These are phyloP conservation scores for Paecilomyces variotii DNA, from an alignment of 2,329 filamentous ascomycete species.

Conservation along the genomic window DNA sequence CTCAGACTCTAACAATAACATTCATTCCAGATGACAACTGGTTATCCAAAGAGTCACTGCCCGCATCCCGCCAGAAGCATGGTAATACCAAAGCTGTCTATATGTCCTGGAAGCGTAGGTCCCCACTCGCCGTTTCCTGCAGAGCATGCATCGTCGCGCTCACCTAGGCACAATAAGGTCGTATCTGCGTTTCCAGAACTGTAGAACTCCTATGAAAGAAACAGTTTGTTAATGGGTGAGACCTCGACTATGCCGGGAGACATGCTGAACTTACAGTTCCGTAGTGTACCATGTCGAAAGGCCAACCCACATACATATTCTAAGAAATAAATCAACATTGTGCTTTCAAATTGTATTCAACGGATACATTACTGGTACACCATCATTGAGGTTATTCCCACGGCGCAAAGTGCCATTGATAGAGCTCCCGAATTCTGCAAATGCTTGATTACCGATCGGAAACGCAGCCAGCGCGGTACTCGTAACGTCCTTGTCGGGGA, in stretches of 20 bases:
- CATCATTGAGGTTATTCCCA: background rate
- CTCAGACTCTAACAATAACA: background rate
- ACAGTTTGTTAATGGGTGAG: background rate
- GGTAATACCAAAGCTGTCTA: background rate
- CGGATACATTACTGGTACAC: background rate
- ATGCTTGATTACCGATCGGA: conserved; percentile 19
- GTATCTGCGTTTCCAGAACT: background rate
- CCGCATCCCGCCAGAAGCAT: background rate
- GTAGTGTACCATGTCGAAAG: background rate
- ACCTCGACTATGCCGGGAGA: background rate
- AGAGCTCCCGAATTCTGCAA: background rate
- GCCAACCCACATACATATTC: background rate
- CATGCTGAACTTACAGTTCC: background rate
- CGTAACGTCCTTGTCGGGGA: conserved; percentile 18
- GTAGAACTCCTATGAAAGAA: background rate
- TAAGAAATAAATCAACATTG: background rate
- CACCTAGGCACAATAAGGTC: background rate
- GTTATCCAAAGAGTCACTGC: background rate
- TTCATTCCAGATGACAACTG: background rate
- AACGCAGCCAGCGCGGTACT: conserved; percentile 26
- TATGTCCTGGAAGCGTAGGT: background rate
- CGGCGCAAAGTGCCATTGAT: background rate
- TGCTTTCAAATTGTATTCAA: background rate
- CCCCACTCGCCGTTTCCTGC: background rate
- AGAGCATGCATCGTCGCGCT: background rate